Evolutionary conservation across 345 rosid genomes (phyloP).

Genomic region (Linum tenue): DNA sequence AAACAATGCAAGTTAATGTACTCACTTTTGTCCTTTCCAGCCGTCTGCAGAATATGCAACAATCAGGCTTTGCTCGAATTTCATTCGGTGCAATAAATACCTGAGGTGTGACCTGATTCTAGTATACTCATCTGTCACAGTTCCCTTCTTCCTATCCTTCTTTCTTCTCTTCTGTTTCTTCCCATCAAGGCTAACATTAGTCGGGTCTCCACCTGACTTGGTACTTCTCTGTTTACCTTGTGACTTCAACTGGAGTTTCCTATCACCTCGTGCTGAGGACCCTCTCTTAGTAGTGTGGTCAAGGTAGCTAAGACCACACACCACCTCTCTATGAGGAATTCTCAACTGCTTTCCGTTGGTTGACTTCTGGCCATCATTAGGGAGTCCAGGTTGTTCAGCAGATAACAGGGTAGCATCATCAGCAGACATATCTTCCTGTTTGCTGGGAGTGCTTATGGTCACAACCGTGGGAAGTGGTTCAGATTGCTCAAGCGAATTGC

Average conservation of each 20-base stretch:
- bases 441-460: no score
- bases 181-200: slow-evolving; percentile 21
- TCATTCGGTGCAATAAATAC: slow-evolving; percentile 61
- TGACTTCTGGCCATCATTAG: neutral
- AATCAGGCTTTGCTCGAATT: slow-evolving; percentile 73
- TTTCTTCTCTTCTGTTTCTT: slow-evolving; percentile 30
- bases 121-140: slow-evolving; percentile 54
- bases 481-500: no score
- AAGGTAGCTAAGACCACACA: slow-evolving; percentile 13
- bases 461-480: no score
- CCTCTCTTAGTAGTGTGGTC: slow-evolving; percentile 22
- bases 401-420: no score
- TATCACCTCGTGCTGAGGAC: slow-evolving; percentile 28
- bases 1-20: slow-evolving; percentile 7
- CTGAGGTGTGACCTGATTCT: slow-evolving; percentile 61
- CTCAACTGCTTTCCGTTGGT: slow-evolving; percentile 3
- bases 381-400: neutral
- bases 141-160: slow-evolving; percentile 19
- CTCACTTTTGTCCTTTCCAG: slow-evolving; percentile 95
- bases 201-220: slow-evolving; percentile 24
- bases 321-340: slow-evolving; percentile 7
- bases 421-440: no score
- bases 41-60: slow-evolving; percentile 93
- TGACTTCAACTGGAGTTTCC: slow-evolving; percentile 41
- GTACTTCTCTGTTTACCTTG: slow-evolving; percentile 30